Evolutionary conservation across 2,329 filamentous ascomycete genomes (phyloP), one percentile per base, ranked within the genome.

Genomic region (Neofusicoccum kwambonambiense): DNA sequence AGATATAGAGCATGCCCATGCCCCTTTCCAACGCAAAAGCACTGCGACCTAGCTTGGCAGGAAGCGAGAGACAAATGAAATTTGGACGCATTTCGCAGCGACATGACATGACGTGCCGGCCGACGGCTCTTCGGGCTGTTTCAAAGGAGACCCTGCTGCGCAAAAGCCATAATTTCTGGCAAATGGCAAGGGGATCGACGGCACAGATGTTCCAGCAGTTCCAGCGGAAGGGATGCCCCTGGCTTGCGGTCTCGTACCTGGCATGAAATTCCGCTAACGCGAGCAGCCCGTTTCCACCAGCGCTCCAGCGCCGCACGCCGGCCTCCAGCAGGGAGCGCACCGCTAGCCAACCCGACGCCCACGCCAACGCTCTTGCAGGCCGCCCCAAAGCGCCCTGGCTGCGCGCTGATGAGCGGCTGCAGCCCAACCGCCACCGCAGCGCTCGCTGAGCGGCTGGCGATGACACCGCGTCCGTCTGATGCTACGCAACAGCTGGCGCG

Each of bases 51-150:
- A 64, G 67, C 73, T 75, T 75, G 75, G 72, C 75, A 69, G 67
- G 67, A 72, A 73, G 72, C 73, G 71, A 76, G 72, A 76, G 72
- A 76, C 74, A 75, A 73, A 72, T 74, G 70, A 77, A 77, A 76
- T 77, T 65, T 62, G 72, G 72, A 69, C 71, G 74, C 71, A 72
- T 72, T 72, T 70, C 75, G 74, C 74, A 71, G 62, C 68, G 66
- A 64, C 65, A 71, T 65, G 63, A 71, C 75, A 77, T 77, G 75
- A 76, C 75, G 74, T 76, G 73, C 74, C 75, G 74, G 70, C 72
- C 71, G 74, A 75, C 73, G 73, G 73, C 70, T 67, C 74, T 71
- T 71, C 73, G 72, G 72, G 70, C 65, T 75, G 74, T 76, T 75
- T 75, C 73, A 75, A 73, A 65, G 57, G 64, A 65, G 60, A 65